phyloP scores from a whole-genome alignment of 2,329 filamentous ascomycete genomes.

The Claviceps spartinae region DNA sequence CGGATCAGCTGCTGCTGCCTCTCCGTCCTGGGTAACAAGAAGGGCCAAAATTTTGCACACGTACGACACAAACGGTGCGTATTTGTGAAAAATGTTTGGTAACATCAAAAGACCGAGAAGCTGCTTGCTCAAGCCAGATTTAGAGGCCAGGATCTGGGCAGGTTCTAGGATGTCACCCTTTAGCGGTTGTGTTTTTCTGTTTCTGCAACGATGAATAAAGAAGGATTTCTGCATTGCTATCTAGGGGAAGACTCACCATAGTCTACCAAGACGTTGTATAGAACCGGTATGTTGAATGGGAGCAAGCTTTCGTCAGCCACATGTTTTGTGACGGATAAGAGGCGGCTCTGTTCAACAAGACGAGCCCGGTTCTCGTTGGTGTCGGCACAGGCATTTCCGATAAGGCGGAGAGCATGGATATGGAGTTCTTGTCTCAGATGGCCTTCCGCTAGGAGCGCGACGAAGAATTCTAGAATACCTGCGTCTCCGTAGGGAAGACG shows the following conservation, averaged over 20 bases:
- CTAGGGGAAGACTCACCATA: constrained; percentile 34
- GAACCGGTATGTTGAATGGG: constrained; percentile 41
- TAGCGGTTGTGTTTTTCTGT: background rate
- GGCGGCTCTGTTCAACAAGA: constrained; percentile 34
- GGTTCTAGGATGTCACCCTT: constrained; percentile 28
- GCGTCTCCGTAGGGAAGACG: constrained; percentile 43
- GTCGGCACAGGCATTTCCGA: constrained; percentile 51
- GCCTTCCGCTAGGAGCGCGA: constrained; percentile 29
- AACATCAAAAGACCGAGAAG: constrained; percentile 37
- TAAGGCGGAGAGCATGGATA: constrained; percentile 41
- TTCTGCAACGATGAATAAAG: too few species aligned
- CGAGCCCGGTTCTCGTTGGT: constrained; percentile 47
- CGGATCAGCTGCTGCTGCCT: constrained; percentile 28
- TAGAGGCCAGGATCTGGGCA: constrained; percentile 41
- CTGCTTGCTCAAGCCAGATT: constrained; percentile 33
- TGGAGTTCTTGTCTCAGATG: constrained; percentile 29
- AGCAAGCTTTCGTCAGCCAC: constrained; percentile 34
- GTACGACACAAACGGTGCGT: constrained; percentile 32
- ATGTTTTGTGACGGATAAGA: constrained; percentile 34
- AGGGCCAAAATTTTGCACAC: constrained; percentile 44
- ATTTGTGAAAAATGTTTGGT: constrained; percentile 25
- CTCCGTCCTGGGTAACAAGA: constrained; percentile 38
- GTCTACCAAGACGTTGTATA: constrained; percentile 50
- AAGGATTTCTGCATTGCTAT: too few species aligned
- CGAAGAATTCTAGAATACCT: constrained; percentile 42